A percentile compares a stretch with the other conserved stretches of the same genome.
Conservation (phyloP, 768 basidiomycete genomes). For the Phylloporus rhodoxanthus region DNA sequence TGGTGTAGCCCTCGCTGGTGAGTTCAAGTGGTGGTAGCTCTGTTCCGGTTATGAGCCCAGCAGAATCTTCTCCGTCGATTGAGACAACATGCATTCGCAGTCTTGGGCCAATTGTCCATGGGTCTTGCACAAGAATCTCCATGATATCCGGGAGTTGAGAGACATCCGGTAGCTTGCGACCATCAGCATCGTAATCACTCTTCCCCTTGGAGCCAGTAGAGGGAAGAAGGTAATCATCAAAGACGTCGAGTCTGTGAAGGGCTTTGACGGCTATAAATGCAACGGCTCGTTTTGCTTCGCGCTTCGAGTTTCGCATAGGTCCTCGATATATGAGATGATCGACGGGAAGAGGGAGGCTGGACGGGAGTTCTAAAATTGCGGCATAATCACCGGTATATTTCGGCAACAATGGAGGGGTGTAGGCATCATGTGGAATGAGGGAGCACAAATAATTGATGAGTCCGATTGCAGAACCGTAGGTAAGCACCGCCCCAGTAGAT, state of each 20-base stretch:
- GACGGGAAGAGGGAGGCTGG: slow-evolving; percentile 53
- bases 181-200: slow-evolving; percentile 51
- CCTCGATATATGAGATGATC: slow-evolving; percentile 54
- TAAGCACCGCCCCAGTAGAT: slow-evolving; percentile 70
- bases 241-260: slow-evolving; percentile 64
- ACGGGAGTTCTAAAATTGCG: slow-evolving; percentile 57
- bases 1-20: slow-evolving; percentile 26
- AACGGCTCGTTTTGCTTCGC: slow-evolving; percentile 76
- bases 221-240: slow-evolving; percentile 80
- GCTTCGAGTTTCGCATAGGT: slow-evolving; percentile 59
- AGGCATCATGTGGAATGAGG: slow-evolving; percentile 66
- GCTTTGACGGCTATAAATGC: slow-evolving; percentile 73
- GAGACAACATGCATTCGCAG: slow-evolving; percentile 62
- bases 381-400: slow-evolving; percentile 57
- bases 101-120: slow-evolving; percentile 52
- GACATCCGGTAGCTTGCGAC: slow-evolving; percentile 37
- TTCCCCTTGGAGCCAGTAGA: slow-evolving; percentile 46
- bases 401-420: slow-evolving; percentile 56
- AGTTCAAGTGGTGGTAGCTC: slow-evolving; percentile 45
- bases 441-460: slow-evolving; percentile 74
- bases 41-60: slow-evolving; percentile 67
- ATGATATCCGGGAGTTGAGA: slow-evolving; percentile 48
- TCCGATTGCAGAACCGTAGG: slow-evolving; percentile 68
- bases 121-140: slow-evolving; percentile 57
- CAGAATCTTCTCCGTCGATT: slow-evolving; percentile 43